Percentiles rank a stretch among this genome's conserved stretches.
Evolutionary conservation across 768 basidiomycete species (phyloP).

Genomic region (Terana coerulea): DNA sequence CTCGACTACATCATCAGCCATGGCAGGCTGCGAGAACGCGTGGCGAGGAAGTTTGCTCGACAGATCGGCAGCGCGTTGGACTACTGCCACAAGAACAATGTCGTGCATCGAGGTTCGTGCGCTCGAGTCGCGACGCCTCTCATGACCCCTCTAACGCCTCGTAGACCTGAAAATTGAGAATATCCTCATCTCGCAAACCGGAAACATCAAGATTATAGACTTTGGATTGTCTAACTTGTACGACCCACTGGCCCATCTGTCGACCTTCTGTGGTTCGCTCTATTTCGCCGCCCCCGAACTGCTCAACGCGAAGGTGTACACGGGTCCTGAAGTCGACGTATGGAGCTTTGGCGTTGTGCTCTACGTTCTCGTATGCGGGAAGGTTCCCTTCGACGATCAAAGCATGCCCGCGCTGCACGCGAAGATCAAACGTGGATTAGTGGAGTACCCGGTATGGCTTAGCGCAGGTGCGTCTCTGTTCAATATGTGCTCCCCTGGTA

Average conservation of each 20-base stretch:
- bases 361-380: conserved; percentile 96
- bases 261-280: conserved; percentile 95
- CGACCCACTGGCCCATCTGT: conserved; percentile 74
- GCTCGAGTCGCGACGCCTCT: conserved; percentile 11
- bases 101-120: conserved; percentile 83
- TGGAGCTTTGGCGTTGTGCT: conserved; percentile 99
- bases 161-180: conserved; percentile 98
- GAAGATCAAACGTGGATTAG: conserved; percentile 96
- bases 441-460: conserved; percentile 97
- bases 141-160: conserved; percentile 1
- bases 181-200: conserved; percentile 96
- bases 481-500: too few species aligned
- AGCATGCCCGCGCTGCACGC: conserved; percentile 99
- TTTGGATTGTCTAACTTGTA: conserved; percentile 97
- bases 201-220: conserved; percentile 99
- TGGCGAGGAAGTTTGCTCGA: conserved; percentile 94
- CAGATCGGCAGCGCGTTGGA: conserved; percentile 96
- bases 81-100: conserved; percentile 96
- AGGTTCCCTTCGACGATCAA: conserved; percentile 98
- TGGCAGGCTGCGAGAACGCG: conserved; percentile 89
- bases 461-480: conserved; percentile 68
- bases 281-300: conserved; percentile 98
- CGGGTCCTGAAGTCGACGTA: conserved; percentile 96
- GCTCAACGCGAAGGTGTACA: conserved; percentile 94
- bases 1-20: conserved; percentile 99